A percentile compares a stretch with the other conserved stretches of the same genome.
phyloP scores from a whole-genome alignment of 768 basidiomycete genomes.

The Paxillus involutus region DNA sequence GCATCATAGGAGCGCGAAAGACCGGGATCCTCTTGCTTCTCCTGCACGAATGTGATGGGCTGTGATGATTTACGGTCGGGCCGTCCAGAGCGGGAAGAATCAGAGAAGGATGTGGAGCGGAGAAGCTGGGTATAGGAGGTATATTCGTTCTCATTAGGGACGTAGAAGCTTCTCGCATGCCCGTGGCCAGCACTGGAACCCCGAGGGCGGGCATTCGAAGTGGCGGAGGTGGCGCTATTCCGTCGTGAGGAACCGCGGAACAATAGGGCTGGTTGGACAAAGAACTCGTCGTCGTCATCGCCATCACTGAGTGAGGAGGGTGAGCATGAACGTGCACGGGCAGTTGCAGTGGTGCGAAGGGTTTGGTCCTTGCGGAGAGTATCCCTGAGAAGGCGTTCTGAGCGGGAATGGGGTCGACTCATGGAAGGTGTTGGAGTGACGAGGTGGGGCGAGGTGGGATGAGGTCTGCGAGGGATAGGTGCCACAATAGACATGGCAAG shows the following conservation, averaged over 20 bases:
- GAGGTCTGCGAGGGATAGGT: slow-evolving; percentile 15
- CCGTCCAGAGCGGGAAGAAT: slow-evolving; percentile 24
- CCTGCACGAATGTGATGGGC: slow-evolving; percentile 8
- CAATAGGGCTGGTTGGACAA: slow-evolving; percentile 27
- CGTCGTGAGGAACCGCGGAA: slow-evolving; percentile 20
- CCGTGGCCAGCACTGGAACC: slow-evolving; percentile 19
- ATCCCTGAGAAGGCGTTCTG: slow-evolving; percentile 56
- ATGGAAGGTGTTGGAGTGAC: slow-evolving; percentile 22
- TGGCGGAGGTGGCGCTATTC: slow-evolving; percentile 20
- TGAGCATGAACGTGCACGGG: slow-evolving; percentile 20
- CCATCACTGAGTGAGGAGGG: slow-evolving; percentile 24
- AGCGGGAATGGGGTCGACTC: slow-evolving; percentile 47
- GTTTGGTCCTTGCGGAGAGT: slow-evolving; percentile 51
- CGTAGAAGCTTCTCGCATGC: slow-evolving; percentile 21
- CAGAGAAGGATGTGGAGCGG: slow-evolving; percentile 27
- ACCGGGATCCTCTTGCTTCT: slow-evolving; percentile 19
- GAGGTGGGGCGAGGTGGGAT: slow-evolving; percentile 2
- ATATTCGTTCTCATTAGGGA: slow-evolving; percentile 34
- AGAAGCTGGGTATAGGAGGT: slow-evolving; percentile 22
- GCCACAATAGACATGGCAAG: slow-evolving; percentile 35
- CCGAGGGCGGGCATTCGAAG: background rate
- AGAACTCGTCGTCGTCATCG: slow-evolving; percentile 28
- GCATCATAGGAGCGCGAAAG: slow-evolving; percentile 27
- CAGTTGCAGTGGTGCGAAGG: slow-evolving; percentile 32
- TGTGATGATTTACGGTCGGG: slow-evolving; percentile 20